Base-by-base conservation (phyloP, 352 stramenopile genomes). In the Bremia lactucae region DNA sequence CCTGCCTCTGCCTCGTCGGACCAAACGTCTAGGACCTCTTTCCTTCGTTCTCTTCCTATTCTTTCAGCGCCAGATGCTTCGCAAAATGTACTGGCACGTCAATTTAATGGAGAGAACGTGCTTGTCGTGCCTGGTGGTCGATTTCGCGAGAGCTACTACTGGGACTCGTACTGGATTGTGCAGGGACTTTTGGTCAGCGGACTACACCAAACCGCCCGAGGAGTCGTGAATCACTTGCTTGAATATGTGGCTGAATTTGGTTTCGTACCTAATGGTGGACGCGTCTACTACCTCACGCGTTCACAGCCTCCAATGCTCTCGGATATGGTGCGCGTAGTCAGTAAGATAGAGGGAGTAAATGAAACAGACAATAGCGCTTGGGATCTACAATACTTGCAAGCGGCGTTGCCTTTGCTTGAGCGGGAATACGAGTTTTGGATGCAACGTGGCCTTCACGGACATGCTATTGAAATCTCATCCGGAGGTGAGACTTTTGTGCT, bases 141-240 rank as follows among this genome's bases (percentile, higher is more conserved):
- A n/a, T 96, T 96, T 52, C 74, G 84, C 7, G 87, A 96, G 56
- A 83, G 62, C 28, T 96, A 96, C 63, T 96, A 96, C 55, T 96
- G 87, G 87, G 87, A 96, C 49, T 87, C 74, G 44, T 96, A 88
- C 59, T 96, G 87, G 87, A 96, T 95, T 39, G 72, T 96, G 7
- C 55, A 87, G 41, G 84, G 86, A 0, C 62, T 96, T 4, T 54
- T 95, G 24, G 73, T 90, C 6, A 91, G 78, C 47, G 59, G 68
- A 37, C 89, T 96, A 83, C 35, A 53, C 10, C 28, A 72, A 22
- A 95, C 86, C 0, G 84, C 86, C 4, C 58, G 68, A 16, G 76
- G 75, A 1, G 64, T 95, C 3, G 78, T 96, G 19, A 74, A 77
- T 28, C 92, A 96, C 53, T 46, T 96, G 26, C 59, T 95, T 16